phyloP scores from a whole-genome alignment of 805 yeast genomes.

The Blastobotrys americana region DNA sequence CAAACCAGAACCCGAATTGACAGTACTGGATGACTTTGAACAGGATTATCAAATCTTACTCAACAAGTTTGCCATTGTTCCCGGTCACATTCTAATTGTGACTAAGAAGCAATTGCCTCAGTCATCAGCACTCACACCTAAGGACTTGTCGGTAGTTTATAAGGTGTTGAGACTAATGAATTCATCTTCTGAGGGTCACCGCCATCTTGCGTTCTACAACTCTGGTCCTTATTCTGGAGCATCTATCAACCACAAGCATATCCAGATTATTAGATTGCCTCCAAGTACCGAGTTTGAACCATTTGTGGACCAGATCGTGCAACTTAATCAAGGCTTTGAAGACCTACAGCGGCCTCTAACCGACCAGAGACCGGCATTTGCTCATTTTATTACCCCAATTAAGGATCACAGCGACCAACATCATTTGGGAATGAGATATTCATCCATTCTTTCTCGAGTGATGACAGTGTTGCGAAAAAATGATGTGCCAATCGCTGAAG shows the following conservation, averaged over 20 bases:
- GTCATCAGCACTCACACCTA: conserved; percentile 58
- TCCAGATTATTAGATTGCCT: conserved; percentile 78
- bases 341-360: conserved; percentile 50
- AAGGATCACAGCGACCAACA: conserved; percentile 39
- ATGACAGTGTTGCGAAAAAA: conserved; percentile 50
- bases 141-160: conserved; percentile 48
- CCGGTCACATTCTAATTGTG: conserved; percentile 70
- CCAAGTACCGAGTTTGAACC: conserved; percentile 39
- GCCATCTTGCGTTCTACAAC: conserved; percentile 79
- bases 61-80: conserved; percentile 81
- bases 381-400: conserved; percentile 73
- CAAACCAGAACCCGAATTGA: conserved; percentile 68
- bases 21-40: conserved; percentile 47
- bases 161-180: conserved; percentile 46
- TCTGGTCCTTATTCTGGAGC: conserved; percentile 88
- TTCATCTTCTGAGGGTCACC: conserved; percentile 39
- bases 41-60: conserved; percentile 55
- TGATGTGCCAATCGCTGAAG: conserved; percentile 34
- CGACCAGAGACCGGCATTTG: conserved; percentile 59
- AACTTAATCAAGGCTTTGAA: conserved; percentile 18
- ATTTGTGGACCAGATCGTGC: conserved; percentile 18
- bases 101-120: conserved; percentile 72
- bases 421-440: conserved; percentile 63
- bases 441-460: conserved; percentile 63
- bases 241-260: conserved; percentile 89